Evolutionary conservation across 768 basidiomycete genomes (phyloP).

Genomic region (Mycena epipterygia): DNA sequence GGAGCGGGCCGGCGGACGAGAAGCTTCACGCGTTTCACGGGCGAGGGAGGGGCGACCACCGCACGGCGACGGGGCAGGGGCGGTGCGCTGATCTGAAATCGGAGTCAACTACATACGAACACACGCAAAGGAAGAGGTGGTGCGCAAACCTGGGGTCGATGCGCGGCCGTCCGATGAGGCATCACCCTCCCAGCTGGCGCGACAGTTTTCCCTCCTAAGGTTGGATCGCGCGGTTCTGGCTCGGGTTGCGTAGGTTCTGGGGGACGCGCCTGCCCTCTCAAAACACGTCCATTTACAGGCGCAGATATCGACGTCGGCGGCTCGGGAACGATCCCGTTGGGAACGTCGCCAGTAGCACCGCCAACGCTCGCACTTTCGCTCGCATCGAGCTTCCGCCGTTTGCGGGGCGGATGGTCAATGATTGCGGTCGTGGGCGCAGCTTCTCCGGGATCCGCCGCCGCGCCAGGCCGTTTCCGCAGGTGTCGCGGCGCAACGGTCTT

Average conservation of each 20-base stretch:
- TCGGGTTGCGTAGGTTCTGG: neutral
- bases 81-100: constrained; percentile 19
- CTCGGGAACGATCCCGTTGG: neutral
- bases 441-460: constrained; percentile 15
- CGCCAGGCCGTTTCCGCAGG: constrained; percentile 17
- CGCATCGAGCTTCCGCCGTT: constrained; percentile 42
- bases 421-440: constrained; percentile 1
- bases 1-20: constrained; percentile 77
- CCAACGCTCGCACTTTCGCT: neutral
- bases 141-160: constrained; percentile 8
- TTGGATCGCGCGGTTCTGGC: constrained; percentile 1
- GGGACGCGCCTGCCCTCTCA: neutral
- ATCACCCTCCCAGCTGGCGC: constrained; percentile 21
- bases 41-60: constrained; percentile 41
- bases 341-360: neutral
- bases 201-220: constrained; percentile 8
- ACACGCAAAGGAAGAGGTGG: neutral
- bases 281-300: constrained; percentile 28
- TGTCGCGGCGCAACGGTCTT: neutral
- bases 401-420: constrained; percentile 33
- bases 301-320: constrained; percentile 22
- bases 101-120: neutral
- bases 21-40: constrained; percentile 74
- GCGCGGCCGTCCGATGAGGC: constrained; percentile 27
- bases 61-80: constrained; percentile 19